Conservation (phyloP, 2,329 filamentous ascomycete genomes). For the Xylaria digitata region DNA sequence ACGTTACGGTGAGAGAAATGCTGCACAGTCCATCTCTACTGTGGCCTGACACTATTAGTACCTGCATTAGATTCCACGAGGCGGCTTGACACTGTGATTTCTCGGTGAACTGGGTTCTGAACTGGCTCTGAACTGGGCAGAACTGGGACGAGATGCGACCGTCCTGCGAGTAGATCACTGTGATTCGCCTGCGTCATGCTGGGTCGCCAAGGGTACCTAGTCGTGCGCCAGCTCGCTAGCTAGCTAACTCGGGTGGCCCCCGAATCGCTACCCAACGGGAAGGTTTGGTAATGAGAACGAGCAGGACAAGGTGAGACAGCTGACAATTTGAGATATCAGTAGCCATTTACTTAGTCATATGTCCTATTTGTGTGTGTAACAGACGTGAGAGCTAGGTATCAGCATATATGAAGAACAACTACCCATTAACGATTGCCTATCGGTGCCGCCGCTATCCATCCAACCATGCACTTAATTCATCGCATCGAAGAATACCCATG, state of each 20-base stretch:
- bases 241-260: conserved; percentile 16
- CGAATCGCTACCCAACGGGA: conserved; percentile 35
- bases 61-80: conserved; percentile 49
- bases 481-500: not conserved
- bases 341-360: conserved; percentile 1
- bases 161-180: conserved; percentile 10
- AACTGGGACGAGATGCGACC: conserved; percentile 9
- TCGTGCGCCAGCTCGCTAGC: conserved; percentile 16
- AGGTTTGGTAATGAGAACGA: conserved; percentile 13
- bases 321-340: not conserved
- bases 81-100: conserved; percentile 43
- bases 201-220: conserved; percentile 29
- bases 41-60: conserved; percentile 41
- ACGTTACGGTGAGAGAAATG: conserved; percentile 32
- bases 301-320: not conserved
- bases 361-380: not conserved
- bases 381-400: conserved; percentile 6
- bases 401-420: conserved; percentile 2
- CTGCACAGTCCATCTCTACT: conserved; percentile 36
- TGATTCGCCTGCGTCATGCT: conserved; percentile 45
- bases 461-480: not conserved
- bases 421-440: not conserved
- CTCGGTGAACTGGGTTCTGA: conserved; percentile 43
- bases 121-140: no score
- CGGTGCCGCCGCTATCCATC: not conserved